Evolutionary conservation across 306 rosid genomes (phyloP).

Genomic region (Spatholobus suberectus): DNA sequence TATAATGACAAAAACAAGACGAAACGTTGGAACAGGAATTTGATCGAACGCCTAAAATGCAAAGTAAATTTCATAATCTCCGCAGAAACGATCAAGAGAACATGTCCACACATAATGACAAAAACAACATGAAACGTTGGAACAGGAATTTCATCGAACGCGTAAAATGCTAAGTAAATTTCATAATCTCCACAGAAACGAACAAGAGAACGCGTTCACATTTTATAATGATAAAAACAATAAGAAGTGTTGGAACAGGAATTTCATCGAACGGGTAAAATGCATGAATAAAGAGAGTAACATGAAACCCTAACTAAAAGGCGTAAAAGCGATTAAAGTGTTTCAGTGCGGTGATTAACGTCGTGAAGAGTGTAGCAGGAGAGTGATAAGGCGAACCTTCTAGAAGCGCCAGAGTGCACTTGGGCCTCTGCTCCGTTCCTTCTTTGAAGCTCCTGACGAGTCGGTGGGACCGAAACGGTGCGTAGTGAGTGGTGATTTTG

Average conservation of each 20-base stretch:
- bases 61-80: not conserved
- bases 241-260: not conserved
- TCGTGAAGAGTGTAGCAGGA: not conserved
- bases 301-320: conserved; percentile 32
- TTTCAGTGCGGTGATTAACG: not conserved
- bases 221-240: not conserved
- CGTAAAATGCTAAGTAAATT: not conserved
- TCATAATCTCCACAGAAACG: not conserved
- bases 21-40: too few species aligned
- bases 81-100: not conserved
- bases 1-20: not conserved
- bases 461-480: conserved; percentile 5
- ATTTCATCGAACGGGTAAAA: conserved; percentile 34
- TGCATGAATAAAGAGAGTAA: not conserved
- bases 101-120: not conserved
- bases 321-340: not conserved
- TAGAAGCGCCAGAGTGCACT: not conserved
- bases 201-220: not conserved
- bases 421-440: not conserved
- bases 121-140: not conserved
- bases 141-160: conserved; percentile 26
- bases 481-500: not conserved
- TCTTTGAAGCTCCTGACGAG: not conserved
- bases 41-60: not conserved
- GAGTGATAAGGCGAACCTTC: conserved; percentile 22